These are phyloP conservation scores for Globisporangium barbulae DNA, from an alignment of 352 stramenopile species.

Conservation along the genomic window DNA sequence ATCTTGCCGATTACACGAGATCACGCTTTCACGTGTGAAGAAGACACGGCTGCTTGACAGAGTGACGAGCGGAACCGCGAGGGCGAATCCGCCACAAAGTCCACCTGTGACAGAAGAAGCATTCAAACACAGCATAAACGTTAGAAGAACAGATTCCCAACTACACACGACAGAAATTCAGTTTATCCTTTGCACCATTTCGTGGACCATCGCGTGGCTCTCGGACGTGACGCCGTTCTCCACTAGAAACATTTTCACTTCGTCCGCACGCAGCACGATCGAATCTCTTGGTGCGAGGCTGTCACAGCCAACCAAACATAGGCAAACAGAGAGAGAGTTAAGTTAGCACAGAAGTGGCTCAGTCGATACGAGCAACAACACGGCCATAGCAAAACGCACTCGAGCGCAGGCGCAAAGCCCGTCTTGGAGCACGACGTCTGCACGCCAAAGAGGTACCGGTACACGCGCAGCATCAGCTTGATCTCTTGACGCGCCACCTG, in stretches of 20 bases:
- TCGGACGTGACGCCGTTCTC: constrained; percentile 32
- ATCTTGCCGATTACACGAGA: background rate
- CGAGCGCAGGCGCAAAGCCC: constrained; percentile 66
- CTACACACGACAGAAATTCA: background rate
- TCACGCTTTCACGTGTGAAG: constrained; percentile 3
- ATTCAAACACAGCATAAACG: background rate
- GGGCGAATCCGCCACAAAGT: constrained; percentile 61
- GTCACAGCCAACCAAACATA: background rate
- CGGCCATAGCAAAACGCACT: constrained; percentile 30
- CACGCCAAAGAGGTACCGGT: constrained; percentile 73
- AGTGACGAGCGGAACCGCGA: constrained; percentile 58
- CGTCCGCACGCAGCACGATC: constrained; percentile 45
- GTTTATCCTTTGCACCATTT: constrained; percentile 36
- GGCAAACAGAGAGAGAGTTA: constrained; percentile 7
- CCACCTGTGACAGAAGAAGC: constrained; percentile 34
- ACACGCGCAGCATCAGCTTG: constrained; percentile 74
- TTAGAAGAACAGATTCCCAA: background rate
- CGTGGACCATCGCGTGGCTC: constrained; percentile 45
- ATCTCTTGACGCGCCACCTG: constrained; percentile 58
- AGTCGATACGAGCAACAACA: background rate
- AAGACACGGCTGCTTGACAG: constrained; percentile 44
- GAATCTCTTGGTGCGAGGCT: constrained; percentile 59
- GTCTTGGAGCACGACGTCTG: constrained; percentile 47
- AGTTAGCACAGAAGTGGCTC: background rate
- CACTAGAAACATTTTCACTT: constrained; percentile 48